Conservation (phyloP, 768 basidiomycete genomes). For the Podaxis mareebaensis region DNA sequence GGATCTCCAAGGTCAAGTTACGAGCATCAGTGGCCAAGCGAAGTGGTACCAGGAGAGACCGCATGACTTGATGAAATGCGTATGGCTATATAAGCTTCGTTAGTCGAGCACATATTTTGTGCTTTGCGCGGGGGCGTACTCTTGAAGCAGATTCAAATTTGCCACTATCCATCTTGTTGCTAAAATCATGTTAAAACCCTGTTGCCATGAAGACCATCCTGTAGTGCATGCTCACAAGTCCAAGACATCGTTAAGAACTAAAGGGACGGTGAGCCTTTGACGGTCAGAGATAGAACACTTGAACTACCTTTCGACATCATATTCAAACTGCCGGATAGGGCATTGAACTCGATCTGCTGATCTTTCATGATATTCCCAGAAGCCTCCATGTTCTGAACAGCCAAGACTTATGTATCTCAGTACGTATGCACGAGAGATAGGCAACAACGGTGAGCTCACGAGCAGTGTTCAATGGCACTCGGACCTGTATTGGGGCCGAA, state of each 20-base stretch:
- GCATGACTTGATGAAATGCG: slow-evolving; percentile 76
- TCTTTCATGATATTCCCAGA: slow-evolving; percentile 69
- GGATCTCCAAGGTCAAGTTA: slow-evolving; percentile 63
- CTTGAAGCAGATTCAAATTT: slow-evolving; percentile 71
- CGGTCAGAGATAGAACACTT: slow-evolving; percentile 1
- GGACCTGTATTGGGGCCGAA: slow-evolving; percentile 54
- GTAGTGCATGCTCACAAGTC: slow-evolving; percentile 60
- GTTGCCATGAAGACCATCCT: not conserved
- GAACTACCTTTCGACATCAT: slow-evolving; percentile 84
- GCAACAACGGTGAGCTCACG: slow-evolving; percentile 34
- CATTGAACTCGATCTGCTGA: slow-evolving; percentile 87
- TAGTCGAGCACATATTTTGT: not conserved
- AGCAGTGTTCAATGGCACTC: slow-evolving; percentile 80
- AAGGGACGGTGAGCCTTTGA: slow-evolving; percentile 5
- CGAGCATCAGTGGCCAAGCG: slow-evolving; percentile 68
- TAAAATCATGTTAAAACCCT: slow-evolving; percentile 23
- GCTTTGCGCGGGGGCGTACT: slow-evolving; percentile 29
- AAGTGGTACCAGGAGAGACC: slow-evolving; percentile 70
- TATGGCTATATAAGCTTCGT: slow-evolving; percentile 49
- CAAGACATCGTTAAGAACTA: slow-evolving; percentile 77
- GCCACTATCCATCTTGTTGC: slow-evolving; percentile 86
- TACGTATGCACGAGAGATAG: not conserved
- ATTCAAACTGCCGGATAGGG: slow-evolving; percentile 74
- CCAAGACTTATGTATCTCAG: slow-evolving; percentile 50
- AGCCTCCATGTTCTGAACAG: slow-evolving; percentile 91